Evolutionary conservation across 176 grass and related monocot species (phyloP).

Genomic region (Triticum aestivum): IWGSC_CS_RefSeq_v2.1 NC_057810.1:542216891-542217390

Average conservation of each 20-base stretch:
- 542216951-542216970: not conserved
- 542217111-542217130: not conserved
- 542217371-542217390: slow-evolving; percentile 74
- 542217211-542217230: not conserved
- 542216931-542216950: not conserved
- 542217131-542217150: slow-evolving; percentile 8
- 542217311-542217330: slow-evolving; percentile 55
- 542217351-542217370: slow-evolving; percentile 81
- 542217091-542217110: not conserved
- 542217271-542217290: slow-evolving; percentile 46
- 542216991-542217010: not conserved
- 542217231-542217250: not conserved
- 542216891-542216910: not conserved
- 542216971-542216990: not conserved
- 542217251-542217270: not conserved
- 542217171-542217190: slow-evolving; percentile 27
- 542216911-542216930: not conserved
- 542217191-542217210: not conserved
- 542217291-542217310: slow-evolving; percentile 69
- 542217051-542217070: not conserved
- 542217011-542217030: not conserved
- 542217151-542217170: not conserved
- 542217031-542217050: not conserved
- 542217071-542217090: slow-evolving; percentile 11
- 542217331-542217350: slow-evolving; percentile 65